Base-by-base conservation (phyloP, 2,329 filamentous ascomycete species). In the Sporothrix luriei region DNA sequence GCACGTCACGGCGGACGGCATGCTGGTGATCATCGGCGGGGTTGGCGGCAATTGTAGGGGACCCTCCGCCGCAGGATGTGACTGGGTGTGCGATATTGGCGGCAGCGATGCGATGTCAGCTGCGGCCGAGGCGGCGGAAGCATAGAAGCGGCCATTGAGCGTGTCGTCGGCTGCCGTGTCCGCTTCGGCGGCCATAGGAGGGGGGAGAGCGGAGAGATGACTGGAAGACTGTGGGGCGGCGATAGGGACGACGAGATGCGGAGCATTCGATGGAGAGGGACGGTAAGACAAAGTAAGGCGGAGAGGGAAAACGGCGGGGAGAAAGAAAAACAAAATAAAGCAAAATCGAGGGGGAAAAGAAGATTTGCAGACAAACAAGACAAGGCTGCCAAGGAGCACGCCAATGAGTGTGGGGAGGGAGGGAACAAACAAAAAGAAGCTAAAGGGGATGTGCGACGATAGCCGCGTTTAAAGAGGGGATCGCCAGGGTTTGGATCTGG, bases 1-100 rank as follows among this genome's bases (percentile, higher is more conserved):
- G 54, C 71, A 87, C 80, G 66, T 74, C 73, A 67, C 68, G 16
- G 33, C 66, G 0, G 69, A 29, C 14, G 72, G 71, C 29, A 73
- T 48, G 21, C 38, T 52, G 61, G 68, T 46, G n/a, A 71, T 29
- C 73, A 61, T 51, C 16, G 59, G 73, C 11, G 71, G 70, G 40
- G 61, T 49, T 21, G 57, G 48, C 48, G 48, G 69, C 40, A 40
- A 43, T 10, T 14, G n/a, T 6, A n/a, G 40, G 19, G 54, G 64
- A 21, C 55, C 38, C 66, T 16, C n/a, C 16, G 21, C 33, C 21
- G 33, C 26, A 38, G 33, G 33, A 4, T n/a, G 26, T 57, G 29
- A 29, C 26, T 57, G 33, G 40, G 40, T 21, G 29, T 52, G 61
- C 24, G 54, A 33, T 49, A n/a, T 38, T n/a, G 52, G 43, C 33